Conservation (phyloP, 352 stramenopile species). For the Globisporangium nagaii region DNA sequence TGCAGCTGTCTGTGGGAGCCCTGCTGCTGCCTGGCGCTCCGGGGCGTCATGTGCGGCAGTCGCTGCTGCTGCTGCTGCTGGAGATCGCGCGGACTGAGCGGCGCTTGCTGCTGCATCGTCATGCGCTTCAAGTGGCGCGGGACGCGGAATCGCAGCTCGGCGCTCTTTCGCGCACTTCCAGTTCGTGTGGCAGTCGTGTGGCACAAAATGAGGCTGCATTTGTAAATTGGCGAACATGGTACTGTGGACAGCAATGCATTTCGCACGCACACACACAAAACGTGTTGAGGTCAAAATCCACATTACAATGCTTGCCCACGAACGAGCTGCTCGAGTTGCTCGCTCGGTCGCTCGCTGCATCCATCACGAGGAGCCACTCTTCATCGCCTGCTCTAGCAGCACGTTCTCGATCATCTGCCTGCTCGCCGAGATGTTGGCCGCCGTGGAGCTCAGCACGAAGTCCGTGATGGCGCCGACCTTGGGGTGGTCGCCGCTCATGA, state of each 20-base stretch:
- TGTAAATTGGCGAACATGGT: background rate
- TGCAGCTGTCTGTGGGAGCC: constrained; percentile 16
- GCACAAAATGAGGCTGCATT: background rate
- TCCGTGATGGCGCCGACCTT: constrained; percentile 31
- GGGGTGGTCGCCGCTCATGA: constrained; percentile 13
- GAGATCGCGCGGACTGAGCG: constrained; percentile 12
- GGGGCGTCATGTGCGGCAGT: background rate
- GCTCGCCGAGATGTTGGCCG: constrained; percentile 25
- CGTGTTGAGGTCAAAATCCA: background rate
- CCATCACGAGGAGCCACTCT: background rate
- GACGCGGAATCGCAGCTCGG: background rate
- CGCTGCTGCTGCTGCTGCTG: background rate
- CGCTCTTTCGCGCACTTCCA: background rate
- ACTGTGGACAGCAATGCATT: background rate
- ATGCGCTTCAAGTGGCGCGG: background rate
- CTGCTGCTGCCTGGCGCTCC: constrained; percentile 3
- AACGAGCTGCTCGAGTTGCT: too few species aligned
- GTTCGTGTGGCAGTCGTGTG: background rate
- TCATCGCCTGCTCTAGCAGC: constrained; percentile 17
- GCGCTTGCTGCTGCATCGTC: background rate
- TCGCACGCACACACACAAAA: background rate
- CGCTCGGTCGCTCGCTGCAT: too few species aligned
- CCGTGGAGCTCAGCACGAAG: constrained; percentile 32
- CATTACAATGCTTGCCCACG: background rate
- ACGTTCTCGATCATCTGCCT: constrained; percentile 51